Evolutionary conservation across 2,329 filamentous ascomycete genomes (phyloP).

Genomic region (Fusarium sublunatum): DNA sequence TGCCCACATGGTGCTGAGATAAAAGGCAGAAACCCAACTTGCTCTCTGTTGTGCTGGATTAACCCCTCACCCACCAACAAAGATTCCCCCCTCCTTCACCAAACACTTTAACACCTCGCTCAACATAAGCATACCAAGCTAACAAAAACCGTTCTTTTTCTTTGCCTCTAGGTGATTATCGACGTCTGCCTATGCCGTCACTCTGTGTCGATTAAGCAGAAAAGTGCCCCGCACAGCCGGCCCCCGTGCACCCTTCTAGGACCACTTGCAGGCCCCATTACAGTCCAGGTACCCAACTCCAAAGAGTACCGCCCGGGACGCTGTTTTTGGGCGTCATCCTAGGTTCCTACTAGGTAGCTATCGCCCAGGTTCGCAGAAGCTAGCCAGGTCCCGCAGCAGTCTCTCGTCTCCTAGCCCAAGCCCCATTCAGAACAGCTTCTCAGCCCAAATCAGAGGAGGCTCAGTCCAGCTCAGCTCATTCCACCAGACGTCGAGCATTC

Average conservation of each 20-base stretch:
- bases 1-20: conserved; percentile 37
- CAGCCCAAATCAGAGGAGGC: conserved; percentile 29
- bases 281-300: conserved; percentile 36
- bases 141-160: conserved; percentile 27
- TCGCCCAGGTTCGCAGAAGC: conserved; percentile 31
- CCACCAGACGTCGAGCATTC: conserved; percentile 45
- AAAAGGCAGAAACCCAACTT: conserved; percentile 20
- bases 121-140: conserved; percentile 23
- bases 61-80: conserved; percentile 43
- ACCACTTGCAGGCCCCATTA: conserved; percentile 31
- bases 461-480: conserved; percentile 45
- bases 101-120: conserved; percentile 20
- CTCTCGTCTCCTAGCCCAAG: conserved; percentile 30
- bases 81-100: conserved; percentile 21
- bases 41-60: conserved; percentile 27
- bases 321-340: conserved; percentile 36
- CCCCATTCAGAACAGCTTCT: conserved; percentile 36
- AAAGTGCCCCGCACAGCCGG: conserved; percentile 43
- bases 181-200: conserved; percentile 44
- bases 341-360: conserved; percentile 37
- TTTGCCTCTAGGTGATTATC: conserved; percentile 28
- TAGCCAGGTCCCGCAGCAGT: conserved; percentile 31
- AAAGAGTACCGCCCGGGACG: conserved; percentile 35
- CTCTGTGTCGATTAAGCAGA: conserved; percentile 41
- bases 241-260: conserved; percentile 34